These are phyloP conservation scores for Geotrichum histeridarum DNA, from an alignment of 1,139 yeast species.

Conservation along the genomic window DNA sequence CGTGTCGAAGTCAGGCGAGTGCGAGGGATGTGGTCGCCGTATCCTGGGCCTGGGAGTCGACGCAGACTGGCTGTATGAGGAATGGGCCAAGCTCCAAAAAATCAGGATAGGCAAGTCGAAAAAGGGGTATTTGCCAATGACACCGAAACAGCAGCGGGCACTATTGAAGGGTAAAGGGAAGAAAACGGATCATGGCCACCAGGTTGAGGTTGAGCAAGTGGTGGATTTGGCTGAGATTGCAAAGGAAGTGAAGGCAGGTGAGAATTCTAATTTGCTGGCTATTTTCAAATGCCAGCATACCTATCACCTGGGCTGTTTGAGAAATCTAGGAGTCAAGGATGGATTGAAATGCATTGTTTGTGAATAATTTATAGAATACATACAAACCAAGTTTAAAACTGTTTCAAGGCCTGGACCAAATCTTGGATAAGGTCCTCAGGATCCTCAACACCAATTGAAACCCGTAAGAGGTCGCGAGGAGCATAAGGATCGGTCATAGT, in stretches of 20 bases:
- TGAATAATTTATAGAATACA: constrained; percentile 1
- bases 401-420: constrained; percentile 44
- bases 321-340: constrained; percentile 40
- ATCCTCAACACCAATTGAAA: constrained; percentile 76
- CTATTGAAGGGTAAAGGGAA: constrained; percentile 17
- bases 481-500: constrained; percentile 62
- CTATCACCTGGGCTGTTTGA: constrained; percentile 60
- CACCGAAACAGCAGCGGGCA: constrained; percentile 10
- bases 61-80: constrained; percentile 35
- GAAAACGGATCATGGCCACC: not conserved
- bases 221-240: constrained; percentile 16
- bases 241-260: constrained; percentile 24
- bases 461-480: constrained; percentile 54
- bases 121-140: not conserved
- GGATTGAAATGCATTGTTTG: constrained; percentile 21
- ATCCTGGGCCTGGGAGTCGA: constrained; percentile 59
- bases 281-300: constrained; percentile 59
- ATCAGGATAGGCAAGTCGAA: constrained; percentile 12
- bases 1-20: constrained; percentile 46
- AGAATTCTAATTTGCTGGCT: constrained; percentile 33
- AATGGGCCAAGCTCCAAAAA: constrained; percentile 33
- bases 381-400: constrained; percentile 2
- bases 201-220: not conserved
- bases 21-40: constrained; percentile 66
- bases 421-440: constrained; percentile 68